Evolutionary conservation across 306 rosid genomes (phyloP), one percentile per base, ranked within the genome.

Genomic region (Vigna mungo): DNA sequence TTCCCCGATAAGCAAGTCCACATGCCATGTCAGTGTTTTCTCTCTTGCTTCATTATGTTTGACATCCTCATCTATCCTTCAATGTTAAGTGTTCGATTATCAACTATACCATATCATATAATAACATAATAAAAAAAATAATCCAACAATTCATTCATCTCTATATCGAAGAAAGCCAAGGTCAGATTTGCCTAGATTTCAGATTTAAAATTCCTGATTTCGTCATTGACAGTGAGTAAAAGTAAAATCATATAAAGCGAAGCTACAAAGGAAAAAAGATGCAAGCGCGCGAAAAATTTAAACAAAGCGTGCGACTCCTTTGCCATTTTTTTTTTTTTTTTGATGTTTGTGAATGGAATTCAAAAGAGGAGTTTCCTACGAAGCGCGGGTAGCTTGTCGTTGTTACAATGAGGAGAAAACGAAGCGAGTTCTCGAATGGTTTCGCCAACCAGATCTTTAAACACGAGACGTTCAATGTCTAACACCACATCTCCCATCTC

Each of bases 401-500:
- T 79, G 79, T 69, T 77, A 78, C 66, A 74, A 13, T 53, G 73
- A 30, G 76, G 63, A 14, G 85, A 16, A 82, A 67, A 14, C 2
- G 85, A 53, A n/a, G 93, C 90, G 25, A 92, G 87, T 77, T 92
- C 88, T 25, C 82, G 83, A 63, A 95, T 92, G 6, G 97, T 88
- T 81, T 95, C 97, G 9, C 87, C 91, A 25, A 95, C 86, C 25
- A 95, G 80, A 72, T 95, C 99, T 71, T 95, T 95, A 83, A 92
- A 95, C 17, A 95, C 84, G 8, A 83, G 88, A n/a, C 99, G 88
- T 80, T 95, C 99, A 1, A 95, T 81, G 80, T 89, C 97, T 75
- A 95, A 81, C 25, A 90, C 89, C 0, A 84, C 80, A 9, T 88
- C 96, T 2, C 96, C 96, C 83, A 85, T 83, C 80, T 92, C 94